Evolutionary conservation across 805 yeast genomes (phyloP).

Genomic region (Pichia heedii): DNA sequence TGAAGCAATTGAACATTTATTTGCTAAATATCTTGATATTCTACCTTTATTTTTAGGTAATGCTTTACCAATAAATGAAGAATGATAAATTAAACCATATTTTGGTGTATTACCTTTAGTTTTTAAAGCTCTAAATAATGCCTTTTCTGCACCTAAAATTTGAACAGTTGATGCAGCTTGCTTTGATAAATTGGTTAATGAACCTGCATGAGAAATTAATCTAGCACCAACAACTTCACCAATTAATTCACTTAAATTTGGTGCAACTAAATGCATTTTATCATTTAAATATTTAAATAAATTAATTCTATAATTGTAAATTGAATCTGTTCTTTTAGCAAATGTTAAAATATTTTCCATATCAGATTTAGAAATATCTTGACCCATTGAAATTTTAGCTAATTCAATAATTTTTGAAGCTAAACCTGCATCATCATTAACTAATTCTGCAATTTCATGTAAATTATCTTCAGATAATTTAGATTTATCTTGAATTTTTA

Average conservation of each 20-base stretch:
- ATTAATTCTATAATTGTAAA: constrained; percentile 82
- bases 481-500: constrained; percentile 80
- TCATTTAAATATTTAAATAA: constrained; percentile 82
- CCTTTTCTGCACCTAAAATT: constrained; percentile 96
- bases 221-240: constrained; percentile 99
- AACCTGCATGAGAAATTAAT: constrained; percentile 96
- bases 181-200: constrained; percentile 89
- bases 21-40: constrained; percentile 96
- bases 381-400: constrained; percentile 98
- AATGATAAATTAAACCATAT: constrained; percentile 91
- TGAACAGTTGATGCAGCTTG: constrained; percentile 99
- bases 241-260: constrained; percentile 90
- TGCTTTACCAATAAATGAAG: constrained; percentile 90
- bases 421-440: constrained; percentile 84
- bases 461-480: constrained; percentile 69
- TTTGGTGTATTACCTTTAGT: constrained; percentile 96
- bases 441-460: constrained; percentile 86
- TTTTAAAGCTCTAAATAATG: constrained; percentile 90
- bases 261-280: constrained; percentile 97
- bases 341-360: constrained; percentile 85
- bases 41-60: constrained; percentile 97
- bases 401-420: constrained; percentile 91
- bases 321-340: constrained; percentile 87
- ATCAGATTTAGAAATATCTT: constrained; percentile 91
- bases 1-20: constrained; percentile 98